Base-by-base conservation (phyloP, 305 asterid species). In the Fraxinus nigra region DNA sequence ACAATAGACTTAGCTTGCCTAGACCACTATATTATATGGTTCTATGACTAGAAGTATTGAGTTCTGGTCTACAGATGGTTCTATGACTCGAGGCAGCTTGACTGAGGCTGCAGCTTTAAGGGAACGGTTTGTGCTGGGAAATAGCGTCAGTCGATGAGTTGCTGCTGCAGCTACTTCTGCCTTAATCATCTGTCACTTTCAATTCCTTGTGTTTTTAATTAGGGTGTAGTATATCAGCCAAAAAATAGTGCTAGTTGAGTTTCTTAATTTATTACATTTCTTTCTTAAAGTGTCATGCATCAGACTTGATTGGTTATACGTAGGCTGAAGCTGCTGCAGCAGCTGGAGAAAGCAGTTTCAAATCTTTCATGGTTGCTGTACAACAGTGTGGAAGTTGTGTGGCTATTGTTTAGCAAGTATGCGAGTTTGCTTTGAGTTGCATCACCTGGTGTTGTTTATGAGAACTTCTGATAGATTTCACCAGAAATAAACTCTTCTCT, bases 301-400 rank as follows among this genome's bases (percentile, higher is more conserved):
- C 61, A 74, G 78, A 48, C 75, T 59, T 83, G 72, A 54, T 87
- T 80, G 18, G 30, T 81, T 56, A 35, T 75, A 20, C 79, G 83
- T 80, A 97, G 99, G 99, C 99, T 35, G 98, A 97, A 92, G 97
- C 98, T 78, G 98, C 98, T 61, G 98, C 98, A 63, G 98, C 98
- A 76, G 98, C 98, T 86, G 98, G 99, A 74, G 98, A 97, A 91
- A 94, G 94, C 88, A 93, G 98, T 87, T 94, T 97, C 92, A 91
- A 92, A 87, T 91, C 99, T 78, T 94, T 97, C 88, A 93, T 94
- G 99, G 98, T 94, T 84, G 92, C 98, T 87, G 97, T 94, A 78
- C 98, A 97, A 92, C 96, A 94, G 0, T 93, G 99, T 88, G 98
- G 98, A 85, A 97, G 99, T 89, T 93, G 99, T 86, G 98, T 94